phyloP scores from a whole-genome alignment of 768 basidiomycete genomes.

The Lentinula boryana region DNA sequence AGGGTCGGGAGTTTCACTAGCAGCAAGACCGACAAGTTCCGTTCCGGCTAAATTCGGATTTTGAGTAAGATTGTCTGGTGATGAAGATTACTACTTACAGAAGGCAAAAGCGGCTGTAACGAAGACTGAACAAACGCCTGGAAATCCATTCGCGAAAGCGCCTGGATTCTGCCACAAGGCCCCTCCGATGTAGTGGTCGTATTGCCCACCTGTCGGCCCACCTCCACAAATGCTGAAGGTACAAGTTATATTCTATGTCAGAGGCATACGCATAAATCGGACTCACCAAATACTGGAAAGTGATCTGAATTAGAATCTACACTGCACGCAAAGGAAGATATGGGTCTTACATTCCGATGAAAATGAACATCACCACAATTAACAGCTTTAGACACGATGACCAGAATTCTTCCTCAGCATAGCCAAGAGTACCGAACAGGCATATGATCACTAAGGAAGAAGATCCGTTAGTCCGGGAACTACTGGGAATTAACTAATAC shows the following conservation, averaged over 20 bases:
- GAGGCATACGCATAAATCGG: background rate
- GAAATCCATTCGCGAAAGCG: constrained; percentile 33
- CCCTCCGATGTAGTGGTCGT: constrained; percentile 33
- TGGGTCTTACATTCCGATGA: constrained; percentile 34
- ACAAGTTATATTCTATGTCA: background rate
- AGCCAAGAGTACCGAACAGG: constrained; percentile 40
- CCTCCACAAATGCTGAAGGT: constrained; percentile 26
- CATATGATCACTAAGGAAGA: constrained; percentile 25
- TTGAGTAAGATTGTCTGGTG: background rate
- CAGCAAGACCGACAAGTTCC: constrained; percentile 40
- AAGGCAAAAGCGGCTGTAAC: constrained; percentile 27
- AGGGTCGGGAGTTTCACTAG: constrained; percentile 40
- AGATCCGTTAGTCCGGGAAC: background rate
- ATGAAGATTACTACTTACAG: background rate
- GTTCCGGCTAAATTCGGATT: constrained; percentile 28
- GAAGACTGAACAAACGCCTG: constrained; percentile 39
- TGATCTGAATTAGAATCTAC: background rate
- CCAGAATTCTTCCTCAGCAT: constrained; percentile 45
- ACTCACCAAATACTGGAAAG: constrained; percentile 23
- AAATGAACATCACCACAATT: constrained; percentile 39
- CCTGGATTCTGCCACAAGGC: constrained; percentile 30
- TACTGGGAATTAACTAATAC: background rate
- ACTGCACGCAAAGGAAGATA: background rate
- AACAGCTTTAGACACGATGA: constrained; percentile 42
- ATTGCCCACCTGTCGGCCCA: constrained; percentile 29